Percentiles rank a stretch among this genome's conserved stretches.
phyloP scores from a whole-genome alignment of 257 asterid genomes.

The Lantana camara region DNA sequence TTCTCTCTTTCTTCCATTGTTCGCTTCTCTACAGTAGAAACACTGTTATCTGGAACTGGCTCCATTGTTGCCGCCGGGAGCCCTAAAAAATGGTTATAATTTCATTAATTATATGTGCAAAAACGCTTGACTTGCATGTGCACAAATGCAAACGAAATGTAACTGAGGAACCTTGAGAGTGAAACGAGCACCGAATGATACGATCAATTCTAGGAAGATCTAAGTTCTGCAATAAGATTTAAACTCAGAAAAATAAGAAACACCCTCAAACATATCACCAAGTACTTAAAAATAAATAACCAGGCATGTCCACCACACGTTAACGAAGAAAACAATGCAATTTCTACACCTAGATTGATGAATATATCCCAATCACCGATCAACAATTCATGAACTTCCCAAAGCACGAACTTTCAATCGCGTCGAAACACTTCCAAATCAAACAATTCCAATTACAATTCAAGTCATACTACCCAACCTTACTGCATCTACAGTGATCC shows the following conservation, averaged over 20 bases:
- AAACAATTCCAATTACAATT: neutral
- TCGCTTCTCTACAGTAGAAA: slow-evolving; percentile 86
- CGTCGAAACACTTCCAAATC: neutral
- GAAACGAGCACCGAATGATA: slow-evolving; percentile 81
- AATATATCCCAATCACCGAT: neutral
- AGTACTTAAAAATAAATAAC: neutral
- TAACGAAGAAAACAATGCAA: neutral
- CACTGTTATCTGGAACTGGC: slow-evolving; percentile 79
- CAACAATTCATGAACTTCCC: slow-evolving; percentile 14
- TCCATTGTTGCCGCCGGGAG: slow-evolving; percentile 77
- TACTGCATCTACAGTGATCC: slow-evolving; percentile 11
- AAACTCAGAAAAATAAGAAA: slow-evolving; percentile 16
- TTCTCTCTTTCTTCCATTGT: slow-evolving; percentile 88
- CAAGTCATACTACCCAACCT: neutral
- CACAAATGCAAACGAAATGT: slow-evolving; percentile 14
- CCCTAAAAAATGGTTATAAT: slow-evolving; percentile 42
- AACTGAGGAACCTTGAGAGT: slow-evolving; percentile 65
- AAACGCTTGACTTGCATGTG: slow-evolving; percentile 14
- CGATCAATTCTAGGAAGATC: slow-evolving; percentile 95
- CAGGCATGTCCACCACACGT: neutral
- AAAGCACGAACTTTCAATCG: neutral
- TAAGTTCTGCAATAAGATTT: slow-evolving; percentile 56
- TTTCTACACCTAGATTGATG: neutral
- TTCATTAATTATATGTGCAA: neutral
- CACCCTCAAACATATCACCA: slow-evolving; percentile 18